A percentile compares a stretch with the other conserved stretches of the same genome.
Evolutionary conservation across 2,329 filamentous ascomycete genomes (phyloP).

Genomic region (Fusarium sp.): DNA sequence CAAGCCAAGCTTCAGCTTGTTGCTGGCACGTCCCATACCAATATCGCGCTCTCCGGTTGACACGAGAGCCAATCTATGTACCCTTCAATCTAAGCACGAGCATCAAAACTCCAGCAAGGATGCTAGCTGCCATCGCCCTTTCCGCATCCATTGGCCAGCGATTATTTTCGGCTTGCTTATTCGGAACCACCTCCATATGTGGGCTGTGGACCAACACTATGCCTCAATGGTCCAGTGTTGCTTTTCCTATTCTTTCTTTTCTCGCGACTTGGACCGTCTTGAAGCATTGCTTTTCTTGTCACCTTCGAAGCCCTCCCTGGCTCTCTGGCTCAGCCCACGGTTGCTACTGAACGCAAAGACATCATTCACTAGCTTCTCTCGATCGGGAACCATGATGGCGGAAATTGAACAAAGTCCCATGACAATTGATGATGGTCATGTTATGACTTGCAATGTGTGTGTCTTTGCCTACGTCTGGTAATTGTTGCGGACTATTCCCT

Average conservation of each 20-base stretch:
- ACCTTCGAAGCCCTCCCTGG: conserved; percentile 12
- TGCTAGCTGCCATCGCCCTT: conserved; percentile 33
- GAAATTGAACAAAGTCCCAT: conserved; percentile 7
- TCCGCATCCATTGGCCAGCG: conserved; percentile 40
- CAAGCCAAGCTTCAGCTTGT: conserved; percentile 18
- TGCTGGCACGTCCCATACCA: conserved; percentile 42
- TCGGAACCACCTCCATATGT: conserved; percentile 39
- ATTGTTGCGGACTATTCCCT: conserved; percentile 18
- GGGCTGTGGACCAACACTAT: conserved; percentile 34
- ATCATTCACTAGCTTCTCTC: conserved; percentile 3
- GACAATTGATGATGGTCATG: conserved; percentile 18
- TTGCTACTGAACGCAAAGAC: conserved; percentile 10
- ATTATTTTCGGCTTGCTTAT: conserved; percentile 31
- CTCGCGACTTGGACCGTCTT: conserved; percentile 10
- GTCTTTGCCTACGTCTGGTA: conserved; percentile 14
- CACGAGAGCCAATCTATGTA: conserved; percentile 36
- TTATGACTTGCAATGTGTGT: neutral
- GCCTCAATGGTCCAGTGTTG: conserved; percentile 32
- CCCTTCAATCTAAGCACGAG: conserved; percentile 31
- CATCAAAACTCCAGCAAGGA: conserved; percentile 28
- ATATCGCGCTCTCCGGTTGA: conserved; percentile 43
- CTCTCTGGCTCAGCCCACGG: conserved; percentile 6
- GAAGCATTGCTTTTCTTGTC: conserved; percentile 35
- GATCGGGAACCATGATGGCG: neutral
- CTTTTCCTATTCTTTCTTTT: conserved; percentile 41